Base-by-base conservation (phyloP, 225 moss, liverwort and hornwort genomes). In the Neckera pumila region DNA sequence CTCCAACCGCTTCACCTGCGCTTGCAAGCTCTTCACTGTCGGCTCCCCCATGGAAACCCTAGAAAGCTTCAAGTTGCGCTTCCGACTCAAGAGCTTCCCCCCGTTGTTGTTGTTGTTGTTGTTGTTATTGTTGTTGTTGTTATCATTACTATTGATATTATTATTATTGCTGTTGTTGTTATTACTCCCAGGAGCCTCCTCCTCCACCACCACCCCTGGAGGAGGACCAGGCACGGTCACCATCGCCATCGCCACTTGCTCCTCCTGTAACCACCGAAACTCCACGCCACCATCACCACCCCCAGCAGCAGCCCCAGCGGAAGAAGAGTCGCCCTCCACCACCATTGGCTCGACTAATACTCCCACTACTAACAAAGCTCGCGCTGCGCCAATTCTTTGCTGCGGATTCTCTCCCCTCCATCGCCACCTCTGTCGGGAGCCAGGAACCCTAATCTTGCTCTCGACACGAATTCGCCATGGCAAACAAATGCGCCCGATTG, bases 1-100 rank as follows among this genome's bases (percentile, higher is more conserved):
- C 88, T 94, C 92, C 94, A 94, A 93, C 94, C 93, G 94, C 91
- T 93, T 94, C 89, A 94, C 93, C 84, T 93, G 90, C 88, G 86
- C 89, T 62, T 89, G 89, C 93, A 93, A 92, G 86, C 93, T 89
- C 90, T 90, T 91, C 62, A 91, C 82, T 61, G 90, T 90, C 76
- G 85, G 87, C 76, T 93, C 94, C 51, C 90, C 89, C 49, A 91
- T 62, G 3, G 82, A 92, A 89, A 89, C 90, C 89, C 93, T 94
- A 89, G 88, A 38, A 20, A 89, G 45, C 88, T 90, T 92, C 86
- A 88, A 67, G 75, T 85, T 89, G 56, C 94, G 94, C 87, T 94
- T 94, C 87, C 90, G 89, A 62, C 86, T 89, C 85, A 89, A 53
- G 16, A 94, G 86, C 84, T 91, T 91, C 49, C 67, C 88, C 26